A percentile compares a stretch with the other conserved stretches of the same genome.
Evolutionary conservation across 805 yeast genomes (phyloP).

Genomic region (Spathaspora passalidarum): DNA sequence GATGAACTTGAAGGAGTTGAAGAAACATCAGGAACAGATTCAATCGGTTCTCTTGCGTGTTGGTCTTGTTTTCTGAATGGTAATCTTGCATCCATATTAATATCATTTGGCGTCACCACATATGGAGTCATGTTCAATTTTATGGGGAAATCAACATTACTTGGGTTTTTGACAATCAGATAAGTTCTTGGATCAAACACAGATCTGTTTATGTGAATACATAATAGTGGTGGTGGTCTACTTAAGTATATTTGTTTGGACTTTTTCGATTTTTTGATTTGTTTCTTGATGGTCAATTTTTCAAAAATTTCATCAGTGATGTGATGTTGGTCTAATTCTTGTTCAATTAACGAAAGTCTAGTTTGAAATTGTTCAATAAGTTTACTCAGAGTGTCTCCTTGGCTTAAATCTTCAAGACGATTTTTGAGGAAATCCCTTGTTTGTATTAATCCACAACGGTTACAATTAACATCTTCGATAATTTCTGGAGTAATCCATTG

Average conservation of each 20-base stretch:
- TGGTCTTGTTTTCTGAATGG: slow-evolving; percentile 66
- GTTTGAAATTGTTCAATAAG: slow-evolving; percentile 25
- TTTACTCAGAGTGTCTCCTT: slow-evolving; percentile 44
- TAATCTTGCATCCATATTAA: slow-evolving; percentile 75
- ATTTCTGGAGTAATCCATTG: slow-evolving; percentile 79
- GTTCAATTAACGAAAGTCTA: slow-evolving; percentile 29
- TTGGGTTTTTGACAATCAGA: slow-evolving; percentile 77
- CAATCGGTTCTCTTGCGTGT: not conserved
- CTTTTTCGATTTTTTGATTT: slow-evolving; percentile 72
- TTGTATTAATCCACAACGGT: slow-evolving; percentile 77
- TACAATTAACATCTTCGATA: slow-evolving; percentile 92
- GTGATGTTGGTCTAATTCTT: slow-evolving; percentile 59
- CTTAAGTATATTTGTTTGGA: slow-evolving; percentile 79
- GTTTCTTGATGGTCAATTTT: slow-evolving; percentile 67
- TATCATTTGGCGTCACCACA: slow-evolving; percentile 65
- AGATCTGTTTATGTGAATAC: slow-evolving; percentile 88
- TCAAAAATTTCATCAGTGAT: slow-evolving; percentile 80
- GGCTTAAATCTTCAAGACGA: slow-evolving; percentile 31
- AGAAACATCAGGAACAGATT: not conserved
- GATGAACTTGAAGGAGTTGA: slow-evolving; percentile 3
- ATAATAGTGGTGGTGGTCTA: slow-evolving; percentile 77
- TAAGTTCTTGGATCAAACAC: slow-evolving; percentile 88
- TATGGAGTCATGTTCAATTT: slow-evolving; percentile 64
- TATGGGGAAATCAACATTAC: slow-evolving; percentile 75
- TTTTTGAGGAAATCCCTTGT: slow-evolving; percentile 49